Percentiles rank a stretch among this genome's conserved stretches.
phyloP scores from a whole-genome alignment of 2,329 filamentous ascomycete species.

The Monosporascus ibericus region DNA sequence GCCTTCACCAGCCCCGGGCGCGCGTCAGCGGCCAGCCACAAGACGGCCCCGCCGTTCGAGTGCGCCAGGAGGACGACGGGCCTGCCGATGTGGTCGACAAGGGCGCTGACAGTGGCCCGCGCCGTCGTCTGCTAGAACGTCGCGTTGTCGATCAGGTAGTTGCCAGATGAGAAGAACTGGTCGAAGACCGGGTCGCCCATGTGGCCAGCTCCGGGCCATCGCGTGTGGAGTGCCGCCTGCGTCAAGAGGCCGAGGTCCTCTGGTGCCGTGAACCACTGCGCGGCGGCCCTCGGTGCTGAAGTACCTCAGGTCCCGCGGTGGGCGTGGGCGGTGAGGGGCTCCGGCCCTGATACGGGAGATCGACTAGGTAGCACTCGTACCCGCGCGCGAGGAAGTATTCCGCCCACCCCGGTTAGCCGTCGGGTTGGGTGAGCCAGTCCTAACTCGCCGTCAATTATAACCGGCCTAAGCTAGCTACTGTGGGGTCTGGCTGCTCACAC shows the following conservation, averaged over 20 bases:
- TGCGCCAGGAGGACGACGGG: slow-evolving; percentile 37
- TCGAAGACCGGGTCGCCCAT: slow-evolving; percentile 36
- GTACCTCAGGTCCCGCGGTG: slow-evolving; percentile 12
- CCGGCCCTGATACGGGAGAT: slow-evolving; percentile 39
- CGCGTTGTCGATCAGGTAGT: slow-evolving; percentile 29
- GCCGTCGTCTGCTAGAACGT: slow-evolving; percentile 30
- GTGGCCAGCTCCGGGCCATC: slow-evolving; percentile 35
- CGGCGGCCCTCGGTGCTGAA: slow-evolving; percentile 29
- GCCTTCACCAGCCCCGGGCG: slow-evolving; percentile 34
- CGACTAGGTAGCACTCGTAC: slow-evolving; percentile 41
- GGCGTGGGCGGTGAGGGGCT: slow-evolving; percentile 33
- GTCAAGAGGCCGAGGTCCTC: slow-evolving; percentile 30
- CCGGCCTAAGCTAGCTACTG: neutral
- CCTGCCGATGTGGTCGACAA: slow-evolving; percentile 36
- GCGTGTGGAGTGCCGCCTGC: slow-evolving; percentile 33
- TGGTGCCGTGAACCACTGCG: slow-evolving; percentile 32
- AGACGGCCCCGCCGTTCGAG: slow-evolving; percentile 38
- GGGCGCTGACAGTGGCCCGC: slow-evolving; percentile 33
- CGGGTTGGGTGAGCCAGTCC: slow-evolving; percentile 42
- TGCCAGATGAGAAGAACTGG: slow-evolving; percentile 32
- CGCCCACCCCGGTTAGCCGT: slow-evolving; percentile 41
- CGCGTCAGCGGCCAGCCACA: slow-evolving; percentile 35
- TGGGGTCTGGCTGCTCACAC: slow-evolving; percentile 19
- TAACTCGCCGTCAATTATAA: slow-evolving; percentile 9
- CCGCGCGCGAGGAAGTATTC: slow-evolving; percentile 39